phyloP scores from a whole-genome alignment of 2,329 filamentous ascomycete genomes.

The Elsinoe necatrix region DNA sequence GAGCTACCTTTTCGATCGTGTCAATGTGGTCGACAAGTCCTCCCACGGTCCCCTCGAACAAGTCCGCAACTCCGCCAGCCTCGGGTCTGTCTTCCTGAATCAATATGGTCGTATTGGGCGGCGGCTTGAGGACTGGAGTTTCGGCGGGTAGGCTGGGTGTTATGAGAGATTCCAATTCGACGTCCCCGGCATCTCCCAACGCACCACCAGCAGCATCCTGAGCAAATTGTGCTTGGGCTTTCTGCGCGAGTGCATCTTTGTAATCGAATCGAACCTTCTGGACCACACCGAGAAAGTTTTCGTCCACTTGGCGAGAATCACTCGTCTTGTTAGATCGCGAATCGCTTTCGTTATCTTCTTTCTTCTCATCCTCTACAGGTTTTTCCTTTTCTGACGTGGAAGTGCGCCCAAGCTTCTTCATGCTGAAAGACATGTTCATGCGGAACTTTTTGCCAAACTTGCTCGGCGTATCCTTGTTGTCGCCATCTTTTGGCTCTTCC shows the following conservation, averaged over 20 bases:
- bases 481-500: conserved; percentile 42
- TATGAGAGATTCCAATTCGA: conserved; percentile 52
- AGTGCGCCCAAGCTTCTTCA: conserved; percentile 73
- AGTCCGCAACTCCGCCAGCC: conserved; percentile 62
- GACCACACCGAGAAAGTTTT: conserved; percentile 63
- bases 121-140: conserved; percentile 67
- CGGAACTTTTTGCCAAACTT: conserved; percentile 75
- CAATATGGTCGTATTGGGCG: conserved; percentile 53
- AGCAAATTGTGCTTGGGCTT: conserved; percentile 25
- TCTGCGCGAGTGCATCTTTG: conserved; percentile 55
- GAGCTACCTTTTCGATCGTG: conserved; percentile 73
- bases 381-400: conserved; percentile 52
- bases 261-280: conserved; percentile 67
- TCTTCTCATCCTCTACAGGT: conserved; percentile 65
- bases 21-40: conserved; percentile 69
- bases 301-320: conserved; percentile 65
- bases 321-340: conserved; percentile 45
- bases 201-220: conserved; percentile 28
- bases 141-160: conserved; percentile 63
- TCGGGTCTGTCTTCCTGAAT: conserved; percentile 59
- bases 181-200: conserved; percentile 17
- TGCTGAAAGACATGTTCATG: conserved; percentile 58
- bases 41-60: conserved; percentile 83
- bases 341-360: conserved; percentile 50
- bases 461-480: conserved; percentile 41